Evolutionary conservation across 208 protist species (phyloP), one percentile per base, ranked within the genome.

Genomic region (Acanthamoeba royreba): DNA sequence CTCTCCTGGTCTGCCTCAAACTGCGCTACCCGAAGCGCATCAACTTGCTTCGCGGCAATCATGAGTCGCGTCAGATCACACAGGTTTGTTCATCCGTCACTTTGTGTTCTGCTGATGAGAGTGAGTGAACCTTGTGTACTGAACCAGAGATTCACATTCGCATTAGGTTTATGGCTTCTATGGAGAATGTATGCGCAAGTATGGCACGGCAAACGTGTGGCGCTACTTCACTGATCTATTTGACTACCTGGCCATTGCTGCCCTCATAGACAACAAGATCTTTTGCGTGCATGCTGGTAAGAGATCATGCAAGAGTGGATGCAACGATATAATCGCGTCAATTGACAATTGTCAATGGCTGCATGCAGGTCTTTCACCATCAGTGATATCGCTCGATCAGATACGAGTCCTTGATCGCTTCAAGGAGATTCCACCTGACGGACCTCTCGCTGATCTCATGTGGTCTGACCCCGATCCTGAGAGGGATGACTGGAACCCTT

Each of bases 91-190:
- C 35, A 45, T 15, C 35, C 8, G n/a, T 61, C 49, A 40, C n/a
- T n/a, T n/a, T n/a, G n/a, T n/a, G n/a, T n/a, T n/a, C n/a, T 31
- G n/a, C n/a, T n/a, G n/a, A n/a, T n/a, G n/a, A n/a, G n/a, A n/a
- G n/a, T n/a, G n/a, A n/a, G n/a, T n/a, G n/a, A 45, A 15, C 3
- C 5, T 31, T 31, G 28, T n/a, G 22, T 15, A 19, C 46, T 7
- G 25, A 63, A 4, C 3, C 53, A 28, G 25, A 63, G 25, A 15
- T 28, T 17, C 53, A 3, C 53, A 4, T 33, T 19, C 53, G 53
- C 53, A 63, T 28, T n/a, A 97, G 92, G 98, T 99, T 28, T 99
- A 99, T 96, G 99, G 99, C 42, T 99, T 99, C 95, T 99, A 99
- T 95, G 99, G 99, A 74, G 99, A 99, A 93, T 99, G 99, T 95